Evolutionary conservation across 1,284 basidiomycete genomes (phyloP), one percentile per base, ranked within the genome.

Genomic region (Kalmanozyma brasiliensis): DNA sequence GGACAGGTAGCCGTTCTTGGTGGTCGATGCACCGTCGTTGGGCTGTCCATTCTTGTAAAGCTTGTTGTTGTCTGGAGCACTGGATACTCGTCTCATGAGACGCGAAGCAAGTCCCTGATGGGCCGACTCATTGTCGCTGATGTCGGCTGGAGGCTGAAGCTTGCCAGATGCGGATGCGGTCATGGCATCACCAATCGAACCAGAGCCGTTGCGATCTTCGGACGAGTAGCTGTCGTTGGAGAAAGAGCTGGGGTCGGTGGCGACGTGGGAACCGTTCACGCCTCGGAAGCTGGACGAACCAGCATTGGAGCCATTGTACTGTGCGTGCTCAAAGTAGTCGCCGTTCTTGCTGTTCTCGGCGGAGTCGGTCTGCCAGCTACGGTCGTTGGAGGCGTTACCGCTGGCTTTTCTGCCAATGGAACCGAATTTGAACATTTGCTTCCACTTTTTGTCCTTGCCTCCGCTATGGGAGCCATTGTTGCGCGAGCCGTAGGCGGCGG

Each of bases 51-150:
- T 73, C 43, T 86, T 85, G 82, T 95, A 94, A 19, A 97, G 85
- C 37, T 90, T 90, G 83, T 98, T 98, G 43, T 93, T 90, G 82
- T 98, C 98, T 2, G 95, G 95, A 2, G 94, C 94, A 20, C 93
- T 96, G 1, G 94, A 93, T 40, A 98, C 95, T 35, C 95, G 89
- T 46, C 95, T 89, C 35, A 98, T 61, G 29, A 71, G 68, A 29
- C 68, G 62, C 8, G 62, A 62, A 11, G 68, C 58, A 22, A 66
- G 63, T n/a, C 61, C 49, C n/a, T 58, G 55, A 23, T 52, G 43
- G 5, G 43, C n/a, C n/a, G 52, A 56, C 26, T 58, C 62, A 33
- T 29, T 43, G 24, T 60, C 63, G 49, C 53, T 61, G 19, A 63
- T 52, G 29, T 71, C 68, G 23, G 56, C 53, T 14, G 68, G 55